A percentile compares a stretch with the other conserved stretches of the same genome.
Conservation (phyloP, 768 basidiomycete genomes). For the Phaffia tasmanica region DNA sequence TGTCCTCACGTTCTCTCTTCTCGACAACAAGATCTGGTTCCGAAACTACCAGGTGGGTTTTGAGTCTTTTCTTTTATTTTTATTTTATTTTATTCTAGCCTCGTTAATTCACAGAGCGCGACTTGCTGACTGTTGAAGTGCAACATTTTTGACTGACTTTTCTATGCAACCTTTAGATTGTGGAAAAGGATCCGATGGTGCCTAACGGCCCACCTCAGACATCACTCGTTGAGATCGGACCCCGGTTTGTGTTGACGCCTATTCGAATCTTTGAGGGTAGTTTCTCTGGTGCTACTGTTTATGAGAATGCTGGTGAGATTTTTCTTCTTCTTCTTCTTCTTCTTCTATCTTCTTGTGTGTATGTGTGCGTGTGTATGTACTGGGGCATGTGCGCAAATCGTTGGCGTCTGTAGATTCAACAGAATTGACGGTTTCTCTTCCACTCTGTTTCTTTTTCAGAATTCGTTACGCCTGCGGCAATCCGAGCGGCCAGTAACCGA, state of each 20-base stretch:
- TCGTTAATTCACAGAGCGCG: not conserved
- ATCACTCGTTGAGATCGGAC: constrained; percentile 91
- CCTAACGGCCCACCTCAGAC: constrained; percentile 74
- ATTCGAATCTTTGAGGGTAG: constrained; percentile 98
- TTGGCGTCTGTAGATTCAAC: no score
- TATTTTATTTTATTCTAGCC: not conserved
- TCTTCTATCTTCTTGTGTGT: not conserved
- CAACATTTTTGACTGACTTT: not conserved
- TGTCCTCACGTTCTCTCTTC: constrained; percentile 86
- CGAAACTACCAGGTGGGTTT: constrained; percentile 82
- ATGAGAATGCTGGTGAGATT: constrained; percentile 78
- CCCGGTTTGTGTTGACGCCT: constrained; percentile 90
- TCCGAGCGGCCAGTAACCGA: constrained; percentile 57
- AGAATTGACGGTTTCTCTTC: not conserved
- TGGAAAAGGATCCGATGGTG: constrained; percentile 67
- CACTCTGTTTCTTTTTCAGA: constrained; percentile 44
- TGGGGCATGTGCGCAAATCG: no score
- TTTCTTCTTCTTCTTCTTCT: not conserved
- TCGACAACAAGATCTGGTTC: constrained; percentile 98
- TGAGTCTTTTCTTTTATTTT: not conserved
- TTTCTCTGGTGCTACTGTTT: constrained; percentile 87
- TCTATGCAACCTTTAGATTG: constrained; percentile 5
- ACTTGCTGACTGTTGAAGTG: not conserved
- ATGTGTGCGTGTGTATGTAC: no score
- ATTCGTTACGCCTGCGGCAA: constrained; percentile 78